phyloP scores from a whole-genome alignment of 2,329 filamentous ascomycete species.

The Fusarium palustre region DNA sequence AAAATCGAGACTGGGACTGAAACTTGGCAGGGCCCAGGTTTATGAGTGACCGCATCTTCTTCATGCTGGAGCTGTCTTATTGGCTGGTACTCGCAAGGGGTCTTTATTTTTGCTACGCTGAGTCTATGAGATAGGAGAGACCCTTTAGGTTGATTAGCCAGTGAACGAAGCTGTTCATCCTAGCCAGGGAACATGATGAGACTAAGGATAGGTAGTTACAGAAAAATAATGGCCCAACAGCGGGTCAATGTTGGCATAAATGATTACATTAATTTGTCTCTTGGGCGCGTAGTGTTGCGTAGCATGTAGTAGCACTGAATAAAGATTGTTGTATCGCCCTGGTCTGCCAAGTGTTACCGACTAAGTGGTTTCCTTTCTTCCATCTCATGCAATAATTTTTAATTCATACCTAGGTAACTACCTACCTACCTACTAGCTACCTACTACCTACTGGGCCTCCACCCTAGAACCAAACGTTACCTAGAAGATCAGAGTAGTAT shows the following conservation, averaged over 20 bases:
- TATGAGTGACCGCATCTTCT: conserved; percentile 21
- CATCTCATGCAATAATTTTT: background rate
- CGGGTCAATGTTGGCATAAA: background rate
- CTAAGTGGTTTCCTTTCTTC: conserved; percentile 1
- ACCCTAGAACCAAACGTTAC: background rate
- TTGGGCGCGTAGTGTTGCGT: background rate
- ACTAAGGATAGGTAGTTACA: background rate
- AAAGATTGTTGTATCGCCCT: background rate
- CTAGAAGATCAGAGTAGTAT: background rate
- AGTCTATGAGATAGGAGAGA: conserved; percentile 6
- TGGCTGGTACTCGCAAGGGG: conserved; percentile 13
- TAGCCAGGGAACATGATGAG: background rate
- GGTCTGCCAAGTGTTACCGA: background rate
- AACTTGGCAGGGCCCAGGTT: conserved; percentile 31
- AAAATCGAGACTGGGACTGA: conserved; percentile 9
- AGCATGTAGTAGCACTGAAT: background rate
- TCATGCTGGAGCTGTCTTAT: conserved; percentile 21
- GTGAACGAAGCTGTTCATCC: conserved; percentile 1
- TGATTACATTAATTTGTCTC: background rate
- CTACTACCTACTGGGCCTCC: background rate
- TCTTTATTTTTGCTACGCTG: conserved; percentile 2
- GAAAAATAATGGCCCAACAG: background rate
- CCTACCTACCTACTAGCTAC: too few species aligned
- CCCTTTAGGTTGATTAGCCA: conserved; percentile 10
- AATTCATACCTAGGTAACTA: too few species aligned